Evolutionary conservation across 2,329 filamentous ascomycete genomes (phyloP).

Genomic region (Metarhizium guizhouense): DNA sequence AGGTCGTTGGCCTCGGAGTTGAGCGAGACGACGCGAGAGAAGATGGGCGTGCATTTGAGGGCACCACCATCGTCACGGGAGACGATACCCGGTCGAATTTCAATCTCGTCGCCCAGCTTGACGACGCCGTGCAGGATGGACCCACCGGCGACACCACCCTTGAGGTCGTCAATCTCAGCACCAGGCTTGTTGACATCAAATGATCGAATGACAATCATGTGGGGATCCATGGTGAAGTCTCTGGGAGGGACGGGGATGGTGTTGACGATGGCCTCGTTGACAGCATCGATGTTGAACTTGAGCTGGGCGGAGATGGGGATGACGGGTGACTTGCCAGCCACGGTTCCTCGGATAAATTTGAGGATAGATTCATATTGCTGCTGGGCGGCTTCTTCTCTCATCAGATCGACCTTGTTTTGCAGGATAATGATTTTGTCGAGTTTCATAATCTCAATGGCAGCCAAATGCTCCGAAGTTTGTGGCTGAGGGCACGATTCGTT

Average conservation of each 20-base stretch:
- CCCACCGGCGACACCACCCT: constrained; percentile 97
- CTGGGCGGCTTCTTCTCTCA: constrained; percentile 89
- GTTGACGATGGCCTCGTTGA: constrained; percentile 92
- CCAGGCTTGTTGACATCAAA: constrained; percentile 99
- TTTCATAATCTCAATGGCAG: constrained; percentile 99
- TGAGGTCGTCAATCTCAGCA: constrained; percentile 95
- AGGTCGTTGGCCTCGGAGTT: constrained; percentile 98
- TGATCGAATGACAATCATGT: constrained; percentile 98
- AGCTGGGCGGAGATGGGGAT: constrained; percentile 96
- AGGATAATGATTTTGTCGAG: constrained; percentile 98
- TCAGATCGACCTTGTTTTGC: constrained; percentile 98
- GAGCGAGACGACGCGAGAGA: constrained; percentile 86
- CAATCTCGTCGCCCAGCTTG: constrained; percentile 95
- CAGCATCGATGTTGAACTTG: constrained; percentile 98
- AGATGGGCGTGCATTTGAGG: constrained; percentile 95
- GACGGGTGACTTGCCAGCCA: constrained; percentile 88
- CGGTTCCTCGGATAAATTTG: constrained; percentile 97
- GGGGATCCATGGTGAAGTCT: constrained; percentile 85
- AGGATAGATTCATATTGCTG: constrained; percentile 95
- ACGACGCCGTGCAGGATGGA: constrained; percentile 93
- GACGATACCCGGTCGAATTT: constrained; percentile 97
- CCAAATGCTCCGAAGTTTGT: constrained; percentile 96
- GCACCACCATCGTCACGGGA: constrained; percentile 88
- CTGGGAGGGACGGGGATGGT: constrained; percentile 87
- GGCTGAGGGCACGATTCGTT: constrained; percentile 98